A percentile compares a stretch with the other conserved stretches of the same genome.
Evolutionary conservation across 768 basidiomycete species (phyloP).

Genomic region (Suillus hirtellus): DNA sequence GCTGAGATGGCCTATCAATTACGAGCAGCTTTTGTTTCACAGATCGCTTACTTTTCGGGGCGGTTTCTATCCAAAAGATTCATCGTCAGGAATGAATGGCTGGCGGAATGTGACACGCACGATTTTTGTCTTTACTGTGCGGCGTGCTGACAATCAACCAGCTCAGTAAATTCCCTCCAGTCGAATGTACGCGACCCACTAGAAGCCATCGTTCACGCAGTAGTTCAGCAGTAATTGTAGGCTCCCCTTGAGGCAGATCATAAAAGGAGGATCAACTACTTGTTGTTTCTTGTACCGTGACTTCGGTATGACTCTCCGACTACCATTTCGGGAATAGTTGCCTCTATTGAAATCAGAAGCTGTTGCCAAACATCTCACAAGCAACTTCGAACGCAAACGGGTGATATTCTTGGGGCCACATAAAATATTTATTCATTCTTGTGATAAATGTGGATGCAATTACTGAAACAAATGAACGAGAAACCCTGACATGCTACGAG

Average conservation of each 20-base stretch:
- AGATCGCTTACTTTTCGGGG: conserved; percentile 44
- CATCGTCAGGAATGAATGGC: conserved; percentile 22
- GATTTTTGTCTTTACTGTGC: conserved; percentile 40
- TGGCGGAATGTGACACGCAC: conserved; percentile 36
- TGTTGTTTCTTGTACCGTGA: not conserved
- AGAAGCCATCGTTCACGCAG: conserved; percentile 28
- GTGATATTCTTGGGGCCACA: not conserved
- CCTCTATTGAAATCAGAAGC: conserved; percentile 34
- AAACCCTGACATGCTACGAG: conserved; percentile 42
- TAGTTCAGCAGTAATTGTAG: not conserved
- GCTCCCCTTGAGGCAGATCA: conserved; percentile 7
- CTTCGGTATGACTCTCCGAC: not conserved
- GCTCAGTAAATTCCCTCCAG: conserved; percentile 17
- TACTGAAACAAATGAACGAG: conserved; percentile 5
- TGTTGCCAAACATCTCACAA: conserved; percentile 29
- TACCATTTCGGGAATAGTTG: conserved; percentile 25
- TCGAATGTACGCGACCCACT: conserved; percentile 20
- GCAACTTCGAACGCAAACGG: not conserved
- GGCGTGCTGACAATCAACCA: conserved; percentile 24
- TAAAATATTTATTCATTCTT: too few species aligned
- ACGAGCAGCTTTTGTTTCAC: not conserved
- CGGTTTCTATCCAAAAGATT: conserved; percentile 38
- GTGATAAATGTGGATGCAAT: not conserved
- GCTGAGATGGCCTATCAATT: conserved; percentile 41
- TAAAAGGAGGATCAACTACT: conserved; percentile 3